A percentile compares a stretch with the other conserved stretches of the same genome.
Evolutionary conservation across 371 early-diverging fungal species (phyloP).

Genomic region (Mucor mucedo): DNA sequence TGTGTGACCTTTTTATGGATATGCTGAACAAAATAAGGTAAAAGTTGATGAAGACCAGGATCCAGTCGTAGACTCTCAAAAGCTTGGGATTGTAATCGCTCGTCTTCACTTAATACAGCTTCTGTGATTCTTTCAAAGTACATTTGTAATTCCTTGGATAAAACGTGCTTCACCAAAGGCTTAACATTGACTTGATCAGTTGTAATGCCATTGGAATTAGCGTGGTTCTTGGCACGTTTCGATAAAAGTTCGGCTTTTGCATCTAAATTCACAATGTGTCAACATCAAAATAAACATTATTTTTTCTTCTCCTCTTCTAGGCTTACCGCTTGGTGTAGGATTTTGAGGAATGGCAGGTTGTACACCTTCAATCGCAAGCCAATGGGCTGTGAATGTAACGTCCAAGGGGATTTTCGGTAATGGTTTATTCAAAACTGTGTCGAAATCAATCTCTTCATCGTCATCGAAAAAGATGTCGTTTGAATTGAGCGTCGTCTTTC

Average conservation of each 20-base stretch:
- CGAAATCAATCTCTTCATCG: slow-evolving; percentile 98
- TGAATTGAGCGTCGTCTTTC: slow-evolving; percentile 64
- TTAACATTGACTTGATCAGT: slow-evolving; percentile 71
- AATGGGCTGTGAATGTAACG: slow-evolving; percentile 91
- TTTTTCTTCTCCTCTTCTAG: background rate
- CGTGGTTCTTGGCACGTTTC: slow-evolving; percentile 58
- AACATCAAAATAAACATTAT: background rate
- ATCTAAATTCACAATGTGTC: slow-evolving; percentile 29
- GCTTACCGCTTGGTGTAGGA: slow-evolving; percentile 81
- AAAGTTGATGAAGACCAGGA: slow-evolving; percentile 96
- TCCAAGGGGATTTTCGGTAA: slow-evolving; percentile 95
- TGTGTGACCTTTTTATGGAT: slow-evolving; percentile 89
- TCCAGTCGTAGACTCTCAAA: slow-evolving; percentile 89
- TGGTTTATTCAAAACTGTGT: slow-evolving; percentile 87
- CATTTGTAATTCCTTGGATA: slow-evolving; percentile 95
- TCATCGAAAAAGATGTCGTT: slow-evolving; percentile 91
- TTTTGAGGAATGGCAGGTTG: slow-evolving; percentile 99
- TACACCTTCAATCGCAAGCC: slow-evolving; percentile 99
- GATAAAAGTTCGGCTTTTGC: slow-evolving; percentile 61
- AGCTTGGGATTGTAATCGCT: slow-evolving; percentile 78
- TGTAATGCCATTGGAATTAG: slow-evolving; percentile 38
- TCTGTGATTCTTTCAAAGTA: slow-evolving; percentile 97
- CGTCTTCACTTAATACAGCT: slow-evolving; percentile 77
- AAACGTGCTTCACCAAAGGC: slow-evolving; percentile 88
- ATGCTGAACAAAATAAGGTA: slow-evolving; percentile 98